Evolutionary conservation across 2,329 filamentous ascomycete genomes (phyloP).

Genomic region (Hypoxylon sp.): DNA sequence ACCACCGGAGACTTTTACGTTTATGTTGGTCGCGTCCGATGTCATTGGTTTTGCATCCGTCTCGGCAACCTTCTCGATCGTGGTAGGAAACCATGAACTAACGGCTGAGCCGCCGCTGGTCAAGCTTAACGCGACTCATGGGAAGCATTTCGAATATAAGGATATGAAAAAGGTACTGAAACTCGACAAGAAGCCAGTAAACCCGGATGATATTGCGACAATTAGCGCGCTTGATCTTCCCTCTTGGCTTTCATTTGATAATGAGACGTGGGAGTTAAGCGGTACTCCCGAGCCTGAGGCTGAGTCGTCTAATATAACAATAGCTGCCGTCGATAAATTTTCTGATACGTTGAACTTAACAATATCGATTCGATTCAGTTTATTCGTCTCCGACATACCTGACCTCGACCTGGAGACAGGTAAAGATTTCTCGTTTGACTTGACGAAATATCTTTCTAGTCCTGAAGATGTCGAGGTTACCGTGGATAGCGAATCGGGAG

Average conservation of each 20-base stretch:
- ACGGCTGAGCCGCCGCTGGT: conserved; percentile 67
- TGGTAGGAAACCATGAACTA: conserved; percentile 75
- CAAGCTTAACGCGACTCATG: conserved; percentile 64
- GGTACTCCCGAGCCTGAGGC: conserved; percentile 71
- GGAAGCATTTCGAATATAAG: conserved; percentile 60
- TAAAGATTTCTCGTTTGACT: conserved; percentile 43
- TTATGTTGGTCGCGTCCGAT: conserved; percentile 81
- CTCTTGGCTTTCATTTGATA: conserved; percentile 74
- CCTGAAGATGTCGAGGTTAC: conserved; percentile 40
- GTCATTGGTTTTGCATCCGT: conserved; percentile 78
- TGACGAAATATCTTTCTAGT: conserved; percentile 44
- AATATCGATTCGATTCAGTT: conserved; percentile 48
- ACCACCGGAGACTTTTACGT: conserved; percentile 74
- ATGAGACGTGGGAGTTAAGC: conserved; percentile 65
- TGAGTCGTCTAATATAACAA: conserved; percentile 67
- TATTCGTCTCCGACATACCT: conserved; percentile 45
- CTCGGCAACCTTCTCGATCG: conserved; percentile 72
- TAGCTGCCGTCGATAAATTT: conserved; percentile 67
- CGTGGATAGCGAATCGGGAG: conserved; percentile 36
- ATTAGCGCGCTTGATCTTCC: conserved; percentile 64
- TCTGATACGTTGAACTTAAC: conserved; percentile 67
- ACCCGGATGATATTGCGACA: conserved; percentile 58
- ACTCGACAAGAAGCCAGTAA: conserved; percentile 64
- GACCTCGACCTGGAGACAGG: conserved; percentile 43
- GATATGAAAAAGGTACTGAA: conserved; percentile 61